Evolutionary conservation across 2,329 filamentous ascomycete genomes (phyloP).

Genomic region (Colletotrichum endophyticum): DNA sequence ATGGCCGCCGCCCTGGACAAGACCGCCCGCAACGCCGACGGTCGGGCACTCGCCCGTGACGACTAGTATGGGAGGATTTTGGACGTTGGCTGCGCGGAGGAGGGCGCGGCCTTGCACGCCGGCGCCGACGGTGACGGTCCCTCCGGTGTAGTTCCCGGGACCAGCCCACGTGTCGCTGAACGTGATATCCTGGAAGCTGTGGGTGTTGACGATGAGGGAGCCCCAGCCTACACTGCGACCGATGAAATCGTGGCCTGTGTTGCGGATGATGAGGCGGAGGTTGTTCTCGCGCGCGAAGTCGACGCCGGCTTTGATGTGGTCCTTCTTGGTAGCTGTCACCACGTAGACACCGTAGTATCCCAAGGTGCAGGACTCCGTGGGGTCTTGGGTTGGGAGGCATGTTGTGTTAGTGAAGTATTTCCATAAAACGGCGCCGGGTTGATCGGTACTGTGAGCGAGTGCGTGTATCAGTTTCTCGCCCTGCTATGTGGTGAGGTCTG

Average conservation of each 20-base stretch:
- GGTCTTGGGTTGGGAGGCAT: constrained; percentile 38
- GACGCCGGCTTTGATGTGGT: constrained; percentile 34
- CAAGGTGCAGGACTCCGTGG: constrained; percentile 36
- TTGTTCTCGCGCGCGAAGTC: constrained; percentile 40
- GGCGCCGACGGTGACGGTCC: constrained; percentile 56
- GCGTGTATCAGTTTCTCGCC: background rate
- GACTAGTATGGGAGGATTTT: constrained; percentile 44
- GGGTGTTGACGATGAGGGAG: constrained; percentile 61
- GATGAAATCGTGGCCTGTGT: constrained; percentile 62
- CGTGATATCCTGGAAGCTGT: constrained; percentile 54
- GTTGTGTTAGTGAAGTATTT: constrained; percentile 49
- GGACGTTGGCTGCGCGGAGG: constrained; percentile 43
- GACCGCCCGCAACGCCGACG: constrained; percentile 65
- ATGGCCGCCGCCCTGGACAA: constrained; percentile 64
- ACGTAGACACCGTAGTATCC: constrained; percentile 43
- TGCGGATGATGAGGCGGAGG: constrained; percentile 58
- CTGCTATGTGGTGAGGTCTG: background rate
- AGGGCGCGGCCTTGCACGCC: constrained; percentile 55
- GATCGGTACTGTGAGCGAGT: constrained; percentile 25
- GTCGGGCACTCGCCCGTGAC: constrained; percentile 59
- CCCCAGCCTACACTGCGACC: constrained; percentile 68
- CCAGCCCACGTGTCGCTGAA: constrained; percentile 40
- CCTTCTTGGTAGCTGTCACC: constrained; percentile 25
- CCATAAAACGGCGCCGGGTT: constrained; percentile 36
- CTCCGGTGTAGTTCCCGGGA: constrained; percentile 48